Conservation (phyloP, 78 protist genomes). For the Dictyostelium discoideum region DNA sequence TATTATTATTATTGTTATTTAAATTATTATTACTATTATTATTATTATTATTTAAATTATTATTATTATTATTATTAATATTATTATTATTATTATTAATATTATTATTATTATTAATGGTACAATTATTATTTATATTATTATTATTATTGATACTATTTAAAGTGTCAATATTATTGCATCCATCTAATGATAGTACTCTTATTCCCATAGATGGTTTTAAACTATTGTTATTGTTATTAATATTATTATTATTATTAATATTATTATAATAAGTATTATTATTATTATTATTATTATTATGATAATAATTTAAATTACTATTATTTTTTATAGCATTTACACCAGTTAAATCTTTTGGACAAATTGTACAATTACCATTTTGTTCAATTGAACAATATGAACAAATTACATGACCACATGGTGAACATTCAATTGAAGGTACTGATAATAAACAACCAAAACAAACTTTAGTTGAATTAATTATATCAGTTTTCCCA, state of each 20-base stretch:
- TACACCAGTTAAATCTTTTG: background rate
- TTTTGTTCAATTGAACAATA: background rate
- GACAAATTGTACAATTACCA: background rate
- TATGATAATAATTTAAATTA: background rate
- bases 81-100: background rate
- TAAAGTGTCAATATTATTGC: background rate
- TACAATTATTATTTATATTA: background rate
- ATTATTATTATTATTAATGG: background rate
- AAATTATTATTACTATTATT: no score
- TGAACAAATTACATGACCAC: constrained; percentile 14
- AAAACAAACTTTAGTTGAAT: background rate
- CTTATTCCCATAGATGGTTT: constrained; percentile 18
- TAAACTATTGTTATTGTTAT: background rate
- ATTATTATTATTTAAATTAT: no score
- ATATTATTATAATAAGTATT: background rate
- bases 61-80: background rate
- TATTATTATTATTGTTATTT: background rate
- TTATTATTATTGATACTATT: background rate
- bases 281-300: background rate
- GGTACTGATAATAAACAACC: background rate
- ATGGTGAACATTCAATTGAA: background rate
- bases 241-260: background rate
- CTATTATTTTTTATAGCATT: background rate
- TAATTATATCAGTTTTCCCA: background rate
- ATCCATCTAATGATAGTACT: constrained; percentile 49